Percentiles rank a stretch among this genome's conserved stretches.
These are phyloP conservation scores for Malus hybrid DNA, from an alignment of 331 rosid genomes.

Conservation along the genomic window DNA sequence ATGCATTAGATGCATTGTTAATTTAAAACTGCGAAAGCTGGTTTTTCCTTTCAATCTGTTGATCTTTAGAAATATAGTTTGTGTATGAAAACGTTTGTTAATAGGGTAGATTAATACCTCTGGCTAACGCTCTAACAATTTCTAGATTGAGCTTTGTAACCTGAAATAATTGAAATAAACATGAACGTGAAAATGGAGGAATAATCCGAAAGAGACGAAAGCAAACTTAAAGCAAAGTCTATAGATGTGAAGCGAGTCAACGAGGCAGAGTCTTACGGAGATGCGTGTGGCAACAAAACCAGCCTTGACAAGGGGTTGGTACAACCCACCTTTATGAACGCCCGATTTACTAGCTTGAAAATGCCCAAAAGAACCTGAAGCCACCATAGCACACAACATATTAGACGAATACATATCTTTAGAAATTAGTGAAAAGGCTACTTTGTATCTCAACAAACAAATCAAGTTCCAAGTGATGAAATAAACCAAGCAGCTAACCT, in stretches of 20 bases:
- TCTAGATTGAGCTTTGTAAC: conserved; percentile 86
- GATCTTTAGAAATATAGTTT: not conserved
- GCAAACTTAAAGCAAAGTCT: not conserved
- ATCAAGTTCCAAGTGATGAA: conserved; percentile 1
- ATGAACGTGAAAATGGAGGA: conserved; percentile 9
- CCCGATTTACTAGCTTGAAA: conserved; percentile 96
- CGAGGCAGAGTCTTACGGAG: conserved; percentile 49
- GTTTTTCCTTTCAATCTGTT: not conserved
- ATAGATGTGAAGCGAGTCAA: not conserved
- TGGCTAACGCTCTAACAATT: conserved; percentile 91
- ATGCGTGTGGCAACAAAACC: conserved; percentile 96
- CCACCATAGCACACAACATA: conserved; percentile 16
- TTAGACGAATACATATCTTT: not conserved
- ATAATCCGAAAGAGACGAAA: not conserved
- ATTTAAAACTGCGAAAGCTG: not conserved
- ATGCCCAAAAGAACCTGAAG: conserved; percentile 93
- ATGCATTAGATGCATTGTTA: not conserved
- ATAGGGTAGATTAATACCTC: conserved; percentile 43
- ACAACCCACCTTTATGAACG: conserved; percentile 72
- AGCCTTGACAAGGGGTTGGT: conserved; percentile 58
- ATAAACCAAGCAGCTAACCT: conserved; percentile 41
- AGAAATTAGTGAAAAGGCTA: not conserved
- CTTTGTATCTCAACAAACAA: too few species aligned
- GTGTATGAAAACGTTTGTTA: not conserved
- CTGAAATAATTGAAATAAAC: conserved; percentile 42